Evolutionary conservation across 805 yeast genomes (phyloP).

Genomic region (Candida endomychidarum): DNA sequence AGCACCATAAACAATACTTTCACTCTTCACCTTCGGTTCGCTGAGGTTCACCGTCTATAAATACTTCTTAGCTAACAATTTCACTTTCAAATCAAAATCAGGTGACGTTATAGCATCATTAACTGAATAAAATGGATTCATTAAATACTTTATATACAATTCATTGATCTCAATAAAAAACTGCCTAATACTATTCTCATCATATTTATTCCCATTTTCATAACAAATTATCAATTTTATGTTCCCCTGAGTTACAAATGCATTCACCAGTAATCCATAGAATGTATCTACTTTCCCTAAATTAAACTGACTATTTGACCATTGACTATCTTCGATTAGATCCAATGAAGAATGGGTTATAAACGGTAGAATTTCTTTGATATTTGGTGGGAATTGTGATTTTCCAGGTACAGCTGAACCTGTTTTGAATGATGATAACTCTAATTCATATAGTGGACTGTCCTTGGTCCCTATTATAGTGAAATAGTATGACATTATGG

Average conservation of each 20-base stretch:
- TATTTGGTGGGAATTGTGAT: constrained; percentile 62
- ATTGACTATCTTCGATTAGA: constrained; percentile 86
- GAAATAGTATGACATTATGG: constrained; percentile 68
- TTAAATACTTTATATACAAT: constrained; percentile 75
- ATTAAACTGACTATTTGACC: constrained; percentile 66
- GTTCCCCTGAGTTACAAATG: constrained; percentile 85
- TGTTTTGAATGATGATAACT: constrained; percentile 67
- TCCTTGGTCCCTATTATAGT: constrained; percentile 87
- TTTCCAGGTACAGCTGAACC: constrained; percentile 42
- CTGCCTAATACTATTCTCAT: constrained; percentile 75
- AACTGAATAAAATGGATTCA: constrained; percentile 82
- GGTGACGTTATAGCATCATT: constrained; percentile 74
- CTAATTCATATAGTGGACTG: constrained; percentile 83
- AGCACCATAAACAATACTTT: no score
- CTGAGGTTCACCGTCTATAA: constrained; percentile 33
- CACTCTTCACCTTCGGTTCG: no score
- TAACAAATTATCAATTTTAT: constrained; percentile 68
- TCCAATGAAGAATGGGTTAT: constrained; percentile 87
- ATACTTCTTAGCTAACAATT: constrained; percentile 72
- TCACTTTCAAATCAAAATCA: constrained; percentile 73
- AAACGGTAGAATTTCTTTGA: constrained; percentile 82
- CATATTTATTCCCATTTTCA: constrained; percentile 33
- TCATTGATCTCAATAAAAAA: constrained; percentile 87
- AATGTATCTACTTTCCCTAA: constrained; percentile 81
- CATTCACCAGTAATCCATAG: constrained; percentile 79